These are phyloP conservation scores for Nemania serpens DNA, from an alignment of 2,329 filamentous ascomycete species.

Conservation along the genomic window DNA sequence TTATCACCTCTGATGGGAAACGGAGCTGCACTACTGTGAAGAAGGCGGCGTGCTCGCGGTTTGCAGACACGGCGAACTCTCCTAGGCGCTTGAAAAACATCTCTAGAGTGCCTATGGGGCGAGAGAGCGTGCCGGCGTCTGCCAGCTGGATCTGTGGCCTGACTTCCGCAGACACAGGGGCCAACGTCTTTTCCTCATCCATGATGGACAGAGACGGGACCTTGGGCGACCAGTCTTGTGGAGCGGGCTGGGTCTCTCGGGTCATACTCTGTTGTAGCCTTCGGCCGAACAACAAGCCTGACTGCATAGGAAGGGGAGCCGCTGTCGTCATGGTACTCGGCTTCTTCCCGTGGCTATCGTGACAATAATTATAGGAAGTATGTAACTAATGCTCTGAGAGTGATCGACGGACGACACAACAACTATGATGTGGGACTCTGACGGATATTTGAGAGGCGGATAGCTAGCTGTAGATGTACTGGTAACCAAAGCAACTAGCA, in stretches of 20 bases:
- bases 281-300: neutral
- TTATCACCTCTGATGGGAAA: conserved; percentile 29
- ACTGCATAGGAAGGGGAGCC: too few species aligned
- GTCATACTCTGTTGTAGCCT: neutral
- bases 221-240: neutral
- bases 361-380: too few species aligned
- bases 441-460: too few species aligned
- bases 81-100: conserved; percentile 38
- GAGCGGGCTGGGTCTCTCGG: neutral
- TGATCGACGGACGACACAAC: too few species aligned
- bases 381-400: too few species aligned
- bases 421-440: too few species aligned
- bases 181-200: neutral
- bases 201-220: neutral
- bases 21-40: conserved; percentile 24
- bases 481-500: neutral
- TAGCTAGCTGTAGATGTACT: too few species aligned
- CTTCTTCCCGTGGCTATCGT: too few species aligned
- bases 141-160: neutral
- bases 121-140: neutral
- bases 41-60: conserved; percentile 41
- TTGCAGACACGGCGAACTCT: conserved; percentile 28
- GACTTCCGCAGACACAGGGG: neutral
- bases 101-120: conserved; percentile 32
- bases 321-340: too few species aligned